Evolutionary conservation across 345 rosid species (phyloP).

Genomic region (Excoecaria agallocha): DNA sequence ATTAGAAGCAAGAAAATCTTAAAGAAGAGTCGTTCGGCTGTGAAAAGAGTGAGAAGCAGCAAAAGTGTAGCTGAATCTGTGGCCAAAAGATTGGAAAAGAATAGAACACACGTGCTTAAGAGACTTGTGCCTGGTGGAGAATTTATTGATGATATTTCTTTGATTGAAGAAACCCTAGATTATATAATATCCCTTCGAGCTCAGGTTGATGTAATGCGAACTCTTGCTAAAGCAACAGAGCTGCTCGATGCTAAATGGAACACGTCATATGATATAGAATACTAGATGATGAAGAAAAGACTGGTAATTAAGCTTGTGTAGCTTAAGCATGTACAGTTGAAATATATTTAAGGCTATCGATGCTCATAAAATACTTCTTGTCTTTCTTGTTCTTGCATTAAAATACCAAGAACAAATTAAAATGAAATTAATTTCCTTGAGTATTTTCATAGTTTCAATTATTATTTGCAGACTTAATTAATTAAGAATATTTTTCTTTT

Average conservation of each 20-base stretch:
- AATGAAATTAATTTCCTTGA: too few species aligned
- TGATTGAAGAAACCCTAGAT: conserved; percentile 84
- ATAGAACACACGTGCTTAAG: conserved; percentile 58
- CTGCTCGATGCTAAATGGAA: conserved; percentile 24
- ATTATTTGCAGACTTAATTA: too few species aligned
- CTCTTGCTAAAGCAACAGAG: conserved; percentile 18
- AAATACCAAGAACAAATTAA: not conserved
- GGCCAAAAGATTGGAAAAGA: conserved; percentile 46
- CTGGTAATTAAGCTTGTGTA: not conserved
- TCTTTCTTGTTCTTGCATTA: conserved; percentile 8
- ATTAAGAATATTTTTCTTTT: not conserved
- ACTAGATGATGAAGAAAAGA: conserved; percentile 11
- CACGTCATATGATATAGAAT: conserved; percentile 1
- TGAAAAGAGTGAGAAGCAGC: conserved; percentile 24
- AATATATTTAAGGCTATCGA: conserved; percentile 26
- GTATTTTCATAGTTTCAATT: too few species aligned
- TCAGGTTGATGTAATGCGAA: conserved; percentile 77
- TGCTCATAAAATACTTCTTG: not conserved
- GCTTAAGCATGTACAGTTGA: conserved; percentile 36
- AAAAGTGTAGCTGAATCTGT: conserved; percentile 24
- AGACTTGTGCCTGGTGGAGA: conserved; percentile 76
- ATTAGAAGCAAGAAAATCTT: conserved; percentile 64
- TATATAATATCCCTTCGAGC: conserved; percentile 67
- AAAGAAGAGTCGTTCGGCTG: conserved; percentile 38
- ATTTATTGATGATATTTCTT: conserved; percentile 47